Evolutionary conservation across 306 rosid genomes (phyloP).

Genomic region (Malus asiatica): DNA sequence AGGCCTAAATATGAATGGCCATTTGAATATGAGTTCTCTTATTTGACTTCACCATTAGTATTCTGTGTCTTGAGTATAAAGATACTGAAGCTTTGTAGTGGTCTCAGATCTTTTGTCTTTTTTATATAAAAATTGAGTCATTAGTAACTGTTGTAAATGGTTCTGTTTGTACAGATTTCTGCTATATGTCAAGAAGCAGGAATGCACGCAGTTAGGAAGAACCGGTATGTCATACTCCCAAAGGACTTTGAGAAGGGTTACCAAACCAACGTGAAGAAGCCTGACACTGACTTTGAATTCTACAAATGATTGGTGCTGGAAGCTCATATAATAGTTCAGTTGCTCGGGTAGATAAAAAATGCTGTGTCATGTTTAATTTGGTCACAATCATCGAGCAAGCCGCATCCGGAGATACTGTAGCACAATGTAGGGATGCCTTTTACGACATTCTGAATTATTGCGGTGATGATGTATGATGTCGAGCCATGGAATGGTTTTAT

Average conservation of each 20-base stretch:
- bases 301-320: conserved; percentile 60
- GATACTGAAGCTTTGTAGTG: not conserved
- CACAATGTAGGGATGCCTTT: not conserved
- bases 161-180: conserved; percentile 50
- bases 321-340: not conserved
- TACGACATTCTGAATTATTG: not conserved
- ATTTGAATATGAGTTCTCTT: not conserved
- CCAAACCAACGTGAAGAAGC: conserved; percentile 93
- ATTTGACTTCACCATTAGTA: not conserved
- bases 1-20: not conserved
- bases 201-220: conserved; percentile 98
- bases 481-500: not conserved
- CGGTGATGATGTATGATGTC: not conserved
- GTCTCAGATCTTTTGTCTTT: not conserved
- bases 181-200: conserved; percentile 99
- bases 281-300: conserved; percentile 96
- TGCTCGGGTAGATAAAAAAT: not conserved
- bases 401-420: not conserved
- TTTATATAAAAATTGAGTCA: too few relatives aligned
- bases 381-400: not conserved
- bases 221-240: conserved; percentile 88
- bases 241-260: conserved; percentile 99
- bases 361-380: not conserved
- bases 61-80: not conserved
- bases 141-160: not conserved